Evolutionary conservation across 2,329 filamentous ascomycete genomes (phyloP).

Genomic region (Xylogone sp.): DNA sequence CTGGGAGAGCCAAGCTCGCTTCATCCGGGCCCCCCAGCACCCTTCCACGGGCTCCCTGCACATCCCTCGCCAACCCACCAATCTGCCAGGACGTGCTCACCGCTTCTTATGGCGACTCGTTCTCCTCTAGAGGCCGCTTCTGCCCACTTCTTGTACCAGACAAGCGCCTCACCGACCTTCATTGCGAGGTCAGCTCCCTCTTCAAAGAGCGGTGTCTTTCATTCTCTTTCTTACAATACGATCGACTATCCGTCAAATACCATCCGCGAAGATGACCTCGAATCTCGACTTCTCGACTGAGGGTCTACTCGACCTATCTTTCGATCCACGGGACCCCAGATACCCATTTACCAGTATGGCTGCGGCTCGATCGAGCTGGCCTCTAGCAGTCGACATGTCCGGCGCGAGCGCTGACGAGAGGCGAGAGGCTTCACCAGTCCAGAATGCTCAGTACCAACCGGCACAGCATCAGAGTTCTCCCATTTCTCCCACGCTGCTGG

Average conservation of each 20-base stretch:
- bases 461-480: slow-evolving; percentile 40
- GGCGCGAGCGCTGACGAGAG: slow-evolving; percentile 25
- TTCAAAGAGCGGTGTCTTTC: slow-evolving; percentile 30
- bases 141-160: slow-evolving; percentile 16
- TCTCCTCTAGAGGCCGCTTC: slow-evolving; percentile 7
- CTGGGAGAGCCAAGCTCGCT: slow-evolving; percentile 13
- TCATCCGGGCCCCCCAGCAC: slow-evolving; percentile 3
- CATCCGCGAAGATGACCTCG: slow-evolving; percentile 43
- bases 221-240: slow-evolving; percentile 40
- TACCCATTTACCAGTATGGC: slow-evolving; percentile 46
- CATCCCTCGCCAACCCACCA: slow-evolving; percentile 5
- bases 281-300: slow-evolving; percentile 60
- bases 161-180: slow-evolving; percentile 24
- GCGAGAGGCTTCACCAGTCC: slow-evolving; percentile 25
- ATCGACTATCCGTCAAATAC: slow-evolving; percentile 31
- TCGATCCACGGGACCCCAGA: slow-evolving; percentile 51
- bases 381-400: slow-evolving; percentile 29
- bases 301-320: slow-evolving; percentile 58
- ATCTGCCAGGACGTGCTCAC: slow-evolving; percentile 19
- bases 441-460: slow-evolving; percentile 38
- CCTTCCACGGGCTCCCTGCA: slow-evolving; percentile 1
- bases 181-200: slow-evolving; percentile 24
- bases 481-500: slow-evolving; percentile 41
- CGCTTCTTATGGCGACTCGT: slow-evolving; percentile 22
- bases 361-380: slow-evolving; percentile 30